Conservation (phyloP, 306 rosid genomes). For the Styphnolobium japonicum region DNA sequence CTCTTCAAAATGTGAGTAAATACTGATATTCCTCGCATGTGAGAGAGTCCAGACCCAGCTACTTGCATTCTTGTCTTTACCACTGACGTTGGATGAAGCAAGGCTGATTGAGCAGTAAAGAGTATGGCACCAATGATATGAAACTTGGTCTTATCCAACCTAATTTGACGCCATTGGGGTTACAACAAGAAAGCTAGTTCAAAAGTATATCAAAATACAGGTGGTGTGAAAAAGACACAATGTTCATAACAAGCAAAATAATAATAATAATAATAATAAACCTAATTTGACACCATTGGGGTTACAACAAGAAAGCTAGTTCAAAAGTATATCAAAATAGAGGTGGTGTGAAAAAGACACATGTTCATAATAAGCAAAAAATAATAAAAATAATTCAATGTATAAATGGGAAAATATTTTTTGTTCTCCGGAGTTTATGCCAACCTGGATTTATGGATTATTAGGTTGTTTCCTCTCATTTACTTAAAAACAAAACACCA, state of each 20-base stretch:
- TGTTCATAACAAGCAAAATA: neutral
- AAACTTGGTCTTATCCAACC: conserved; percentile 85
- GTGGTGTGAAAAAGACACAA: neutral
- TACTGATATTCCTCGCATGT: conserved; percentile 50
- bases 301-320: no score
- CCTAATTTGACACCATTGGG: no score
- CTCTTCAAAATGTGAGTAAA: conserved; percentile 51
- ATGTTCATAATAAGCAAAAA: neutral
- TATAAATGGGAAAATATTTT: no score
- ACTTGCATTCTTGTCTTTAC: conserved; percentile 92
- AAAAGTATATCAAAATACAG: neutral
- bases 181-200: conserved; percentile 15
- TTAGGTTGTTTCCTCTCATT: no score
- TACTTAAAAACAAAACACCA: no score
- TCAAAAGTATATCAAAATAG: neutral
- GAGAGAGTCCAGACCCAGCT: conserved; percentile 48
- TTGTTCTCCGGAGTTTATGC: no score
- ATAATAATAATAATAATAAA: no score
- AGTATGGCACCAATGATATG: conserved; percentile 74
- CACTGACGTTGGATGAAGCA: conserved; percentile 77
- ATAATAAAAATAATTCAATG: no score
- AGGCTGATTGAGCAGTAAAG: conserved; percentile 69
- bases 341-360: neutral
- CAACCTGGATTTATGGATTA: no score
- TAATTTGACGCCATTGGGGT: conserved; percentile 20